Evolutionary conservation across 495 filamentous ascomycete genomes (phyloP).

Genomic region (Hypoxylon crocopeplum): DNA sequence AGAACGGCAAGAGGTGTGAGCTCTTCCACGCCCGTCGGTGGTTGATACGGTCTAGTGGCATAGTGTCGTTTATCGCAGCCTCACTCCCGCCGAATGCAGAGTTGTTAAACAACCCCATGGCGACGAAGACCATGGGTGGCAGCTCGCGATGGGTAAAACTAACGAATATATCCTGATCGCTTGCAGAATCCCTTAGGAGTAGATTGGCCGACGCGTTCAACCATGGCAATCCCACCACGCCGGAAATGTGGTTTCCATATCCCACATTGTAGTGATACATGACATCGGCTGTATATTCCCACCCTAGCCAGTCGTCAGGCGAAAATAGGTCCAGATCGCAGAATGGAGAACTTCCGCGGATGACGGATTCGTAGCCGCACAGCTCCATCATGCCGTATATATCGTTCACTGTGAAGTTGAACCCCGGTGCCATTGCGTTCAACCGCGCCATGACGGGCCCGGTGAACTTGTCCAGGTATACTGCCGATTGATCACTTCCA

Average conservation of each 20-base stretch:
- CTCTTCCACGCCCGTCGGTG: constrained; percentile 54
- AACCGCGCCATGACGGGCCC: constrained; percentile 52
- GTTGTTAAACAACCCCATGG: constrained; percentile 60
- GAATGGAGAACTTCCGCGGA: constrained; percentile 54
- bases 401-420: constrained; percentile 56
- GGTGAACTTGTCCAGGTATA: constrained; percentile 51
- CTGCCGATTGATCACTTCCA: constrained; percentile 50
- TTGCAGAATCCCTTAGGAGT: constrained; percentile 36
- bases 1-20: constrained; percentile 52
- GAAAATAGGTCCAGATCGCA: constrained; percentile 53
- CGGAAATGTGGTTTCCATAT: constrained; percentile 50
- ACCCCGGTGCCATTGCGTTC: constrained; percentile 47
- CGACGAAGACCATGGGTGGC: constrained; percentile 54
- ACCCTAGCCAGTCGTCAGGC: constrained; percentile 57
- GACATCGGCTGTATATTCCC: constrained; percentile 57
- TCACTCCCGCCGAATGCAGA: constrained; percentile 50
- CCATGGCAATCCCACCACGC: constrained; percentile 56
- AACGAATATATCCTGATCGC: constrained; percentile 52
- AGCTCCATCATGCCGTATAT: constrained; percentile 58
- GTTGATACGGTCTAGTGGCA: constrained; percentile 56
- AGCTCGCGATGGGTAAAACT: constrained; percentile 61
- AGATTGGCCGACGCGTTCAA: constrained; percentile 50
- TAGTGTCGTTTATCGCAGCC: constrained; percentile 51
- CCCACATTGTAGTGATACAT: constrained; percentile 58
- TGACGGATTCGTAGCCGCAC: constrained; percentile 59